phyloP scores from a whole-genome alignment of 2,329 filamentous ascomycete genomes.

The Trichoderma arundinaceum region DNA sequence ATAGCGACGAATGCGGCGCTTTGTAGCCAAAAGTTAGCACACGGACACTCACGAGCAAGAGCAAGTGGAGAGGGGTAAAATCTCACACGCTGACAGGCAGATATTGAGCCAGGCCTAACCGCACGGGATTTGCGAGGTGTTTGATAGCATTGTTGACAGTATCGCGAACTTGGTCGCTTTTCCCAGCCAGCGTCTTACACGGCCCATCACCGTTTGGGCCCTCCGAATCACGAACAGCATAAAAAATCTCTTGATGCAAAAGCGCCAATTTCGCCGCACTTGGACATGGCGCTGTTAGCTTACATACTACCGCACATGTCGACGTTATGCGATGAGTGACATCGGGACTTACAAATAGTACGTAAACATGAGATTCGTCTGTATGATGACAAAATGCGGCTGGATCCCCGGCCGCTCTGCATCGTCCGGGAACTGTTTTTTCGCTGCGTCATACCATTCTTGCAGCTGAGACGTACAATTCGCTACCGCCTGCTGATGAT shows the following conservation, averaged over 20 bases:
- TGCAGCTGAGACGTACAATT: conserved; percentile 12
- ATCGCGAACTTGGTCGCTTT: conserved; percentile 27
- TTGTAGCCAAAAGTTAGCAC: background rate
- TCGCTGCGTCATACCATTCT: conserved; percentile 19
- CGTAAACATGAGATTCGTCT: conserved; percentile 27
- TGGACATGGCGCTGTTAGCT: background rate
- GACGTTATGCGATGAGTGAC: background rate
- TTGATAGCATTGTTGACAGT: conserved; percentile 9
- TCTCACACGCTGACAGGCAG: conserved; percentile 28
- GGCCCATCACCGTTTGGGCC: background rate
- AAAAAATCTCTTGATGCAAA: conserved; percentile 25
- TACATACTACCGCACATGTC: background rate
- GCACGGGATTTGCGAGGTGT: conserved; percentile 23
- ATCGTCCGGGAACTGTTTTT: conserved; percentile 16
- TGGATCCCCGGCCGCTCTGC: conserved; percentile 15
- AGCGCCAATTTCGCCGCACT: conserved; percentile 23
- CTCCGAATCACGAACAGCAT: conserved; percentile 15
- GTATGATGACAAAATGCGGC: conserved; percentile 25
- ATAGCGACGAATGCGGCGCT: conserved; percentile 28
- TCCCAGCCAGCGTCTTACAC: conserved; percentile 8
- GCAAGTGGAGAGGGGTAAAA: background rate
- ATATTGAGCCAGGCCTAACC: conserved; percentile 22
- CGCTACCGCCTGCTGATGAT: conserved; percentile 7
- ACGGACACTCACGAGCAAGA: background rate
- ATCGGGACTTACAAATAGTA: conserved; percentile 27